A percentile compares a stretch with the other conserved stretches of the same genome.
Conservation (phyloP, 2,329 filamentous ascomycete genomes). For the Xylaria sp. region DNA sequence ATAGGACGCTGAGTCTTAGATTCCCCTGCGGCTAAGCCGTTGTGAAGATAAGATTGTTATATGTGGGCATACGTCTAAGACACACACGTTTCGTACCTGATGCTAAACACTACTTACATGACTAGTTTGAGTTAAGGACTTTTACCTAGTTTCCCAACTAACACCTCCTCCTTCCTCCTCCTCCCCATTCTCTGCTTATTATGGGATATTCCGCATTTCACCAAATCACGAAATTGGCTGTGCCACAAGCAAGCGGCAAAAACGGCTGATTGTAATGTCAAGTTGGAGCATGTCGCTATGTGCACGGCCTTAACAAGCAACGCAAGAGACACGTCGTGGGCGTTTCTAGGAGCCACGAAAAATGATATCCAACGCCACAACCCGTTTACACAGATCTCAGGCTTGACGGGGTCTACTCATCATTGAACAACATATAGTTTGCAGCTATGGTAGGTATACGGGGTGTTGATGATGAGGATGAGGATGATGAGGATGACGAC, state of each 20-base stretch:
- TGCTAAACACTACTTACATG: not conserved
- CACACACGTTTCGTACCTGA: not conserved
- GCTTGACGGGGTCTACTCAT: not conserved
- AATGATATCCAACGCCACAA: not conserved
- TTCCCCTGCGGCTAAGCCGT: not conserved
- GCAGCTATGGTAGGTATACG: not conserved
- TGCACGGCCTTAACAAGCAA: not conserved
- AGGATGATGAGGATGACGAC: not conserved
- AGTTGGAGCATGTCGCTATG: not conserved
- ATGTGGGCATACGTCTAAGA: no score
- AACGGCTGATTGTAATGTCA: no score
- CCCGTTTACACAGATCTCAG: not conserved
- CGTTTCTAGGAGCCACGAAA: conserved; percentile 15
- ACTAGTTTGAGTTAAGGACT: not conserved
- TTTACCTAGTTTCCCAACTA: no score
- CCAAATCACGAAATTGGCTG: not conserved
- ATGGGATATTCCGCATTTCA: no score
- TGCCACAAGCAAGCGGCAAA: not conserved
- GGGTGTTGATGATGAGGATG: no score
- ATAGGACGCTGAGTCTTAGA: conserved; percentile 9
- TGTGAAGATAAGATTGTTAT: no score
- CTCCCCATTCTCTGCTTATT: no score
- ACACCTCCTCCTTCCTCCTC: no score
- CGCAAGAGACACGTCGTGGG: conserved; percentile 10
- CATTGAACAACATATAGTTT: not conserved